These are phyloP conservation scores for Heritiera littoralis DNA, from an alignment of 345 rosid species.

Conservation along the genomic window DNA sequence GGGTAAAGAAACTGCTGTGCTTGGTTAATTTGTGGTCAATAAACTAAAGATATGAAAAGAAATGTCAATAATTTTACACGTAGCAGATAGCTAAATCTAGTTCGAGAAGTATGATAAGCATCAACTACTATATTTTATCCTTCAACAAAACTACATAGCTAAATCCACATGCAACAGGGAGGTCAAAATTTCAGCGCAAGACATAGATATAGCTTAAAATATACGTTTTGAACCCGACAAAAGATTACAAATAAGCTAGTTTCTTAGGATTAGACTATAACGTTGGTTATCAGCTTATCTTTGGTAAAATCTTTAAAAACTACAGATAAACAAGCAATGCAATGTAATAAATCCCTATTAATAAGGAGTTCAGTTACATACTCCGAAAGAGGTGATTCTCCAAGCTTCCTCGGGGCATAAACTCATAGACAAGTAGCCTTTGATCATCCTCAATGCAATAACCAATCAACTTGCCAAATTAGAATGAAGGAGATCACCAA, in stretches of 20 bases:
- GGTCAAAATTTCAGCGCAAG: too few relatives aligned
- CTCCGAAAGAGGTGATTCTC: slow-evolving; percentile 79
- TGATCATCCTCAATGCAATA: slow-evolving; percentile 84
- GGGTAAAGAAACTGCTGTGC: not conserved
- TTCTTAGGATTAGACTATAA: not conserved
- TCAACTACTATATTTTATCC: too few relatives aligned
- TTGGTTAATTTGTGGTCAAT: not conserved
- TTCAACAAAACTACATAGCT: too few relatives aligned
- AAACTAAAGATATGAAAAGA: not conserved
- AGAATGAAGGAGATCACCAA: slow-evolving; percentile 72
- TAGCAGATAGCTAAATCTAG: too few relatives aligned
- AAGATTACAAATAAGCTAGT: not conserved
- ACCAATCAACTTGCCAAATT: slow-evolving; percentile 72
- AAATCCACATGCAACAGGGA: too few relatives aligned
- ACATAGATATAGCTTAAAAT: not conserved
- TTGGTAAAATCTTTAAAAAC: not conserved
- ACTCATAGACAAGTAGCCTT: slow-evolving; percentile 79
- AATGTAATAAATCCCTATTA: not conserved
- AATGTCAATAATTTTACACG: too few relatives aligned
- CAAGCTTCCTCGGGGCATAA: slow-evolving; percentile 89
- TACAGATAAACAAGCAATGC: not conserved
- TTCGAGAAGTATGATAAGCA: too few relatives aligned
- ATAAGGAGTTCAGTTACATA: not conserved
- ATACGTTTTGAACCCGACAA: not conserved
- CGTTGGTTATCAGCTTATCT: not conserved